Evolutionary conservation across 2,329 filamentous ascomycete genomes (phyloP).

Genomic region (Xylariaceae sp.): DNA sequence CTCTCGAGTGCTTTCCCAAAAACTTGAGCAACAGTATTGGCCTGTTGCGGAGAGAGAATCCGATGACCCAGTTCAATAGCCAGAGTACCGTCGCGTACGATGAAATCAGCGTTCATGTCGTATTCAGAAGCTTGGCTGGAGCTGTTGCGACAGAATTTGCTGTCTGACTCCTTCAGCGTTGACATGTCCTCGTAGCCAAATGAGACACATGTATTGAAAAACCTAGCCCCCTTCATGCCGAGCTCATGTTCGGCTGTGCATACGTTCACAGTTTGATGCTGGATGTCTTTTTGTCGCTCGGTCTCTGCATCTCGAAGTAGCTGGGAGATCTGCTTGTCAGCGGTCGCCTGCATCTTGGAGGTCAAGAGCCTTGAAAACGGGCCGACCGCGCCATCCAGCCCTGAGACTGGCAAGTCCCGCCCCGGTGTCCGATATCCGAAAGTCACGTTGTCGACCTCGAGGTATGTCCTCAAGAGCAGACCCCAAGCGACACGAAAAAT

Average conservation of each 20-base stretch:
- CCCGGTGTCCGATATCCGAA: slow-evolving; percentile 53
- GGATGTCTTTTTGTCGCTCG: slow-evolving; percentile 26
- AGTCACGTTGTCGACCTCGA: slow-evolving; percentile 49
- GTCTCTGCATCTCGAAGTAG: slow-evolving; percentile 26
- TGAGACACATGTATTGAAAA: slow-evolving; percentile 53
- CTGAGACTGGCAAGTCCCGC: slow-evolving; percentile 42
- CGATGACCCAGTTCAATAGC: slow-evolving; percentile 45
- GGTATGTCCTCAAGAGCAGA: slow-evolving; percentile 53
- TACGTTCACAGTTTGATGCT: slow-evolving; percentile 46
- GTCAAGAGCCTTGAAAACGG: slow-evolving; percentile 39
- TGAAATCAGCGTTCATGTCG: slow-evolving; percentile 45
- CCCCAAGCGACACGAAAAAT: slow-evolving; percentile 60
- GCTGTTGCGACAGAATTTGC: slow-evolving; percentile 37
- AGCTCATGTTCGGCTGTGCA: slow-evolving; percentile 47
- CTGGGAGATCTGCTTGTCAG: slow-evolving; percentile 22
- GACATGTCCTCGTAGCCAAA: slow-evolving; percentile 40
- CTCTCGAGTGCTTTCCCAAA: slow-evolving; percentile 52
- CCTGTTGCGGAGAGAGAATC: slow-evolving; percentile 42
- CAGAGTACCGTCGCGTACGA: slow-evolving; percentile 41
- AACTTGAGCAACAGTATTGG: slow-evolving; percentile 47
- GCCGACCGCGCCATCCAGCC: slow-evolving; percentile 43
- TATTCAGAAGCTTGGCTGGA: slow-evolving; percentile 45
- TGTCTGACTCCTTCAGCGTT: slow-evolving; percentile 24
- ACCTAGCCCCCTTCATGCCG: slow-evolving; percentile 36
- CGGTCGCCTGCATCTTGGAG: slow-evolving; percentile 22